Conservation (phyloP, 441 rosid species). For the Codiaeum variegatum region DNA sequence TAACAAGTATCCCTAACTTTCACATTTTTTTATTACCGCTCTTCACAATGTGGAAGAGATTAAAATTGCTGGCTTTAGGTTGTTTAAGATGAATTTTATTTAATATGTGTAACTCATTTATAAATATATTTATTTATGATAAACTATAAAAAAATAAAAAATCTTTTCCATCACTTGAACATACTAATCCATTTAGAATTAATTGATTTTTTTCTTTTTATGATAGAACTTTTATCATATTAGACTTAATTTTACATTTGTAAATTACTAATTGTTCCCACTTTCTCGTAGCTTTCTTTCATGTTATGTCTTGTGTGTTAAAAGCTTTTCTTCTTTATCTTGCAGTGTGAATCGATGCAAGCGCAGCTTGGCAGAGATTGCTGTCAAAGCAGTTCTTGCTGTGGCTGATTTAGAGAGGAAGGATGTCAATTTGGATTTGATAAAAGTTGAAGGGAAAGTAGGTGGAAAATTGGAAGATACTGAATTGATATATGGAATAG, state of each 20-base stretch:
- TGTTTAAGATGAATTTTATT: neutral
- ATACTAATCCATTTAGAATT: no score
- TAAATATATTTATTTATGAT: no score
- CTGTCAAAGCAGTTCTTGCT: constrained; percentile 91
- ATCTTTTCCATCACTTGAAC: no score
- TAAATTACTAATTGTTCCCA: no score
- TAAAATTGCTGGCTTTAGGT: neutral
- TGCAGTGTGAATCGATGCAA: constrained; percentile 92
- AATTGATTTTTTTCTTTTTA: no score
- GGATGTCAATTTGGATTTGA: constrained; percentile 89
- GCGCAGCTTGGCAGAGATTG: constrained; percentile 83
- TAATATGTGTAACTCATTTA: no score
- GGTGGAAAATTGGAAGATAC: constrained; percentile 92
- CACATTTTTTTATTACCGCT: neutral
- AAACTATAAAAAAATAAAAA: no score
- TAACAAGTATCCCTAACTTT: neutral
- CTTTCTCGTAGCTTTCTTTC: neutral
- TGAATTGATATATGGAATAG: constrained; percentile 78
- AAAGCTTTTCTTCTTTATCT: constrained; percentile 18
- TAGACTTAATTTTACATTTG: no score
- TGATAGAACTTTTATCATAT: no score
- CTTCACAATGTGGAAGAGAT: neutral
- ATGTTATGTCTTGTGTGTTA: neutral
- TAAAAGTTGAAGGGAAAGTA: constrained; percentile 93
- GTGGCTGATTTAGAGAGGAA: constrained; percentile 95